Evolutionary conservation across 768 basidiomycete species (phyloP), one percentile per base, ranked within the genome.

Genomic region (Cystoderma amianthinum): DNA sequence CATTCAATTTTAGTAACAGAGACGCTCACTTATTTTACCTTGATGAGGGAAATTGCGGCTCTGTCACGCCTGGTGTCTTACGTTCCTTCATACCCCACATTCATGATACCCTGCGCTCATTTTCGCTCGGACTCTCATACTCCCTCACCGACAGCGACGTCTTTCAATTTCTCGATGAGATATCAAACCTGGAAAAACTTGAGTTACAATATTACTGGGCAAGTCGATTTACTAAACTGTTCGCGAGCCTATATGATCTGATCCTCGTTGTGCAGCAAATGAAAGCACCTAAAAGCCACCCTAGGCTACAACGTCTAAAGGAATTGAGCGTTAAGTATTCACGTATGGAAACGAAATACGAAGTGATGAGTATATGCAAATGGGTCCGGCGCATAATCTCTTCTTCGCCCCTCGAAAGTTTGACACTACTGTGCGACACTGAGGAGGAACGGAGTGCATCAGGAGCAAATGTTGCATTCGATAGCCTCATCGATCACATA

Each of bases 1-100:
- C 5, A 15, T 21, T 17, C 30, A 16, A 16, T 18, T 17, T n/a
- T 35, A 34, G 15, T 18, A 13, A 39, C n/a, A 41, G 11, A 9
- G 37, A 42, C 32, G 23, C 44, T 12, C 17, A 28, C 11, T 21
- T 19, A 35, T 52, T n/a, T n/a, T n/a, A n/a, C n/a, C n/a, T n/a
- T n/a, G n/a, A n/a, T n/a, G n/a, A 81, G 78, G 65, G 64, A 22
- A 74, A 80, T 41, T 82, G 80, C 49, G 78, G 79, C 4, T 82
- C 79, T 4, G 61, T 82, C 12, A 81, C 80, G 0, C 80, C 78
- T 7, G 78, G 78, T 1, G 73, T 80, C 2, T 57, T 82, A 2
- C 67, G 59, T 15, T 63, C 67, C 0, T 57, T 78, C 38, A 9
- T 65, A 4, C 71, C 72, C 0, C 58, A 63, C 22, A 39, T 76